Evolutionary conservation across 2,329 filamentous ascomycete genomes (phyloP).

Genomic region (Cercospora citrullina): DNA sequence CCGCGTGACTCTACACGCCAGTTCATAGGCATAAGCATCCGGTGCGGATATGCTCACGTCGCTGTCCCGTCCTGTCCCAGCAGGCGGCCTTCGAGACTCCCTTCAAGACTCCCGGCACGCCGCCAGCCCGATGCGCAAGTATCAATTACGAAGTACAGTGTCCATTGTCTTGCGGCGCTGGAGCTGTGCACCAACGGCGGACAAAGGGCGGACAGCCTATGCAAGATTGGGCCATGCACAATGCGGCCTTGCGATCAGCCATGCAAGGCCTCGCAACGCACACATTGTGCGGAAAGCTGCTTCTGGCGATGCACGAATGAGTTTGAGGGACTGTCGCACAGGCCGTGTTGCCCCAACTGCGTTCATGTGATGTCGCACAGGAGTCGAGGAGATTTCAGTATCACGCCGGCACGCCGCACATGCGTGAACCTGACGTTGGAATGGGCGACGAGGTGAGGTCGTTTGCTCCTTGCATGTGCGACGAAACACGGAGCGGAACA

Average conservation of each 20-base stretch:
- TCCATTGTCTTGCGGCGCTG: not conserved
- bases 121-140: not conserved
- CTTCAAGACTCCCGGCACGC: not conserved
- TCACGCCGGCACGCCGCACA: slow-evolving; percentile 4
- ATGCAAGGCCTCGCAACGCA: not conserved
- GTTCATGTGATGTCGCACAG: slow-evolving; percentile 1
- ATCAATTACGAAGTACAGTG: not conserved
- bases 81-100: not conserved
- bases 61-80: not conserved
- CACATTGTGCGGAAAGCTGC: not conserved
- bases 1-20: not conserved
- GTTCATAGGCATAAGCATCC: not conserved
- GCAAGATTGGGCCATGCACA: not conserved
- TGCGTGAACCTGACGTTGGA: slow-evolving; percentile 10
- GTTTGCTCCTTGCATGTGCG: slow-evolving; percentile 13
- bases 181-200: not conserved
- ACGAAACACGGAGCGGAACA: not conserved
- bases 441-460: slow-evolving; percentile 14
- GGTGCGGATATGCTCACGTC: not conserved
- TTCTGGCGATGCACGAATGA: not conserved
- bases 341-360: not conserved
- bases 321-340: not conserved
- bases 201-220: not conserved
- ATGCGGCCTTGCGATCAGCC: not conserved
- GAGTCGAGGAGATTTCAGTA: not conserved